Percentiles rank a stretch among this genome's conserved stretches.
Conservation (phyloP, 2,329 filamentous ascomycete species). For the Emericellopsis atlantica region DNA sequence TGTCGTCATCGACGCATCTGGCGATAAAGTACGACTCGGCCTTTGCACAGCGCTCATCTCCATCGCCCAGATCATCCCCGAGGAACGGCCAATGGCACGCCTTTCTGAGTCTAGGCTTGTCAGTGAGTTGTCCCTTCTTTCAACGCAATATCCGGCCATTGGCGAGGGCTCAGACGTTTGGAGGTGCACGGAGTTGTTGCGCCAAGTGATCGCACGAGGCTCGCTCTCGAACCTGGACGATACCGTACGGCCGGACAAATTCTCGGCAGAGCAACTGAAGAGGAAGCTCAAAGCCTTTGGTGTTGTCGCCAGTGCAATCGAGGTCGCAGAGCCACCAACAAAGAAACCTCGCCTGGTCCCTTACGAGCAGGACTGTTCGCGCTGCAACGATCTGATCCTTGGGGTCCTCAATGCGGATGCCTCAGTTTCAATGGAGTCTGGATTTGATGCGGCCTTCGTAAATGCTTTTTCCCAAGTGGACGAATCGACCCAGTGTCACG, state of each 20-base stretch:
- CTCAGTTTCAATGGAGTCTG: background rate
- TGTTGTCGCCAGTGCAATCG: too few species aligned
- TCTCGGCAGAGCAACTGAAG: constrained; percentile 12
- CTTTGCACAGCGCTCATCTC: constrained; percentile 24
- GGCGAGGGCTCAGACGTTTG: constrained; percentile 25
- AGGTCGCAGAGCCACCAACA: too few species aligned
- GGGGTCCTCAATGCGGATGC: too few species aligned
- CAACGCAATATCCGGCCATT: constrained; percentile 15
- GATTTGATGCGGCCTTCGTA: constrained; percentile 23
- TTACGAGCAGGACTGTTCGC: too few species aligned
- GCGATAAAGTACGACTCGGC: constrained; percentile 15
- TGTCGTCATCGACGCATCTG: constrained; percentile 11
- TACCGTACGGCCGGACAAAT: constrained; percentile 13
- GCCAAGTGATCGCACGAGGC: constrained; percentile 9
- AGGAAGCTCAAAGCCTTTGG: too few species aligned
- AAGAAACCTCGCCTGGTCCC: too few species aligned
- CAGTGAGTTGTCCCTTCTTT: constrained; percentile 24
- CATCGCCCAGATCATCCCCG: constrained; percentile 22
- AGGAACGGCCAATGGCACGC: constrained; percentile 19
- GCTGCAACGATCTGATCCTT: too few species aligned
- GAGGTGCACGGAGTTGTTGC: constrained; percentile 16
- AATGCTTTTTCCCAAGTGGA: constrained; percentile 18
- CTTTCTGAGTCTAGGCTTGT: constrained; percentile 29
- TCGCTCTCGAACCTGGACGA: constrained; percentile 3
- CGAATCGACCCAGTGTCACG: constrained; percentile 35